These are phyloP conservation scores for Glomus cerebriforme DNA, from an alignment of 192 early-diverging fungal genomes.

Conservation along the genomic window DNA sequence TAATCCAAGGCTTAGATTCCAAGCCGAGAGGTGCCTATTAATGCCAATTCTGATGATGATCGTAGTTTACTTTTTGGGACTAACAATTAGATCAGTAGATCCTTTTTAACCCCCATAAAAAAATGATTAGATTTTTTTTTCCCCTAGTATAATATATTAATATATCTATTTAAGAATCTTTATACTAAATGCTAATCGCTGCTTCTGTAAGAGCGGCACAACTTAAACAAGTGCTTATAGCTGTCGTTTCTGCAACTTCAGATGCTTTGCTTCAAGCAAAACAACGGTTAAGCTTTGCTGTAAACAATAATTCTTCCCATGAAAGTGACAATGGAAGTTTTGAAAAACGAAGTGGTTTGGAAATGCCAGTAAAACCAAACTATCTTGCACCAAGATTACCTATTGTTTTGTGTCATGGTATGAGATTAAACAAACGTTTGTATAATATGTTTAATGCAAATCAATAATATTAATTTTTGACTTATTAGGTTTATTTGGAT, in stretches of 20 bases:
- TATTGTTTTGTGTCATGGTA: slow-evolving; percentile 86
- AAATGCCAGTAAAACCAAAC: slow-evolving; percentile 58
- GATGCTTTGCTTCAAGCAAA: background rate
- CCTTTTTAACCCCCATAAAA: no score
- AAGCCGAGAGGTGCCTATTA: no score
- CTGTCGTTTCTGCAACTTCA: background rate
- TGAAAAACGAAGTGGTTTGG: slow-evolving; percentile 49
- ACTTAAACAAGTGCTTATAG: background rate
- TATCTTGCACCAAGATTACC: slow-evolving; percentile 77
- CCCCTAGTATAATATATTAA: no score
- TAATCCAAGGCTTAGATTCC: no score
- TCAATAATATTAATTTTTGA: background rate
- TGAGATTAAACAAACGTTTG: background rate
- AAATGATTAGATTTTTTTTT: no score
- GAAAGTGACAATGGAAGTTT: slow-evolving; percentile 53
- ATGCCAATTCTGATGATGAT: no score
- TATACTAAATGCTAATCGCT: background rate
- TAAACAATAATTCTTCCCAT: background rate
- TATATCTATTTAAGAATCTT: background rate
- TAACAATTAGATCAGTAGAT: no score
- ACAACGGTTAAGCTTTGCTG: background rate
- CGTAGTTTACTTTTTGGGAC: no score
- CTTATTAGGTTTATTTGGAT: slow-evolving; percentile 78
- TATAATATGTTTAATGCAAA: background rate
- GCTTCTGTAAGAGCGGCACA: background rate